phyloP scores from a whole-genome alignment of 768 basidiomycete species.

The button mushroom (Agaricus bisporus) region DNA sequence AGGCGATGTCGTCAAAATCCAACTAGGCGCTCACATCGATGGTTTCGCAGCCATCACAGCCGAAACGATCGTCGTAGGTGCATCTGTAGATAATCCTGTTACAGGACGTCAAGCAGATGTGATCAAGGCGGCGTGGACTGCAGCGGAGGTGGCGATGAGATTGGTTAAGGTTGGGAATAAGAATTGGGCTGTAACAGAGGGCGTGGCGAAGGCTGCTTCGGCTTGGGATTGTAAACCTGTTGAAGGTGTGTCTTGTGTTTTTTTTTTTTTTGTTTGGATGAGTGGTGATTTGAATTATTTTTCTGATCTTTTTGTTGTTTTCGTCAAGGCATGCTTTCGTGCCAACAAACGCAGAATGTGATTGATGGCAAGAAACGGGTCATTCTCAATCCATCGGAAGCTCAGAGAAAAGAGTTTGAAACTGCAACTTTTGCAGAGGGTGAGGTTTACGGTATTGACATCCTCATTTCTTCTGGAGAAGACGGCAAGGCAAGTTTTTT shows the following conservation, averaged over 20 bases:
- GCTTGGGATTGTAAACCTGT: constrained; percentile 87
- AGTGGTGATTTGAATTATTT: not conserved
- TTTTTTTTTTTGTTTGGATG: not conserved
- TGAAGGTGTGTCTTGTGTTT: constrained; percentile 60
- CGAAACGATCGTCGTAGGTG: constrained; percentile 89
- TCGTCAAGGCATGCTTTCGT: constrained; percentile 81
- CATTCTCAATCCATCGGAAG: constrained; percentile 82
- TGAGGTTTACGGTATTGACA: constrained; percentile 93
- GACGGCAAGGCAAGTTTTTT: constrained; percentile 66
- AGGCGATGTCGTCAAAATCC: constrained; percentile 92
- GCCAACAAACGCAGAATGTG: constrained; percentile 89
- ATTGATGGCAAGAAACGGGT: constrained; percentile 97
- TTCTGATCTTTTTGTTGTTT: not conserved
- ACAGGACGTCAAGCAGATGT: constrained; percentile 88
- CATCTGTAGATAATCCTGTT: constrained; percentile 63
- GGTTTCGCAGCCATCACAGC: constrained; percentile 92
- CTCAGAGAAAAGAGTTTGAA: constrained; percentile 83
- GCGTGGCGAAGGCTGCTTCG: constrained; percentile 64
- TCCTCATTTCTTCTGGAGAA: constrained; percentile 80
- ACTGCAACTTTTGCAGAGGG: constrained; percentile 82
- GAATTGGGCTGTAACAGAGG: constrained; percentile 93
- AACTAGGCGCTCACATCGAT: constrained; percentile 96
- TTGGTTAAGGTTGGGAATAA: constrained; percentile 87
- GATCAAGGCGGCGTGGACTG: constrained; percentile 88
- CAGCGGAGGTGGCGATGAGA: constrained; percentile 89